phyloP scores from a whole-genome alignment of 441 rosid species.

The Erodium trifolium region DNA sequence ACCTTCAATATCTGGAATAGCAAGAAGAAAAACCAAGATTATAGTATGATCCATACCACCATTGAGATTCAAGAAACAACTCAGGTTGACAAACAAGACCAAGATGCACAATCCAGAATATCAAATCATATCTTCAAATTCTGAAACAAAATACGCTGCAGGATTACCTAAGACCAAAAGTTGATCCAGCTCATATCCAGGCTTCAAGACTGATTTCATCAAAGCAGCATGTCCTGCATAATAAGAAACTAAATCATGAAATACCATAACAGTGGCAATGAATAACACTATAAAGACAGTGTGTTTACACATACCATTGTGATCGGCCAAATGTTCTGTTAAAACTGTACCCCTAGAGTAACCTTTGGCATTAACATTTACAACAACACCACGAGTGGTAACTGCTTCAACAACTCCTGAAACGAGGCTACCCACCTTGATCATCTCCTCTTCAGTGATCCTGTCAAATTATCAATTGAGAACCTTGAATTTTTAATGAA shows the following conservation, averaged over 20 bases:
- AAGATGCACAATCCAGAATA: background rate
- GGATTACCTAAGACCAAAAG: constrained; percentile 78
- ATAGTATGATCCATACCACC: constrained; percentile 4
- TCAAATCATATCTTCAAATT: background rate
- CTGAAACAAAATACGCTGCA: constrained; percentile 10
- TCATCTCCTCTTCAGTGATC: constrained; percentile 62
- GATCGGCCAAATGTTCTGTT: constrained; percentile 85
- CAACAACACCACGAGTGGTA: constrained; percentile 47
- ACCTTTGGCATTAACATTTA: constrained; percentile 53
- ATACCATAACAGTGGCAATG: constrained; percentile 13
- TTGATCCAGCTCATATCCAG: constrained; percentile 77
- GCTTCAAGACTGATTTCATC: constrained; percentile 66
- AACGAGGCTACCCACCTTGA: constrained; percentile 76
- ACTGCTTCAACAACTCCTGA: constrained; percentile 74
- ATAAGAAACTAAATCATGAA: constrained; percentile 24
- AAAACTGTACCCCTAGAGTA: constrained; percentile 64
- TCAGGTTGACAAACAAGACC: background rate
- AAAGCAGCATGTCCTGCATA: constrained; percentile 56
- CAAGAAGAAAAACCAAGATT: constrained; percentile 11
- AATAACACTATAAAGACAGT: background rate
- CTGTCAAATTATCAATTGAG: constrained; percentile 28
- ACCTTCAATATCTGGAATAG: constrained; percentile 64
- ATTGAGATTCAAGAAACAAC: background rate
- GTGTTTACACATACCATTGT: constrained; percentile 56
- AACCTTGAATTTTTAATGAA: constrained; percentile 13